A percentile compares a stretch with the other conserved stretches of the same genome.
phyloP scores from a whole-genome alignment of 2,329 filamentous ascomycete species.

The Paracamarosporium sp. region DNA sequence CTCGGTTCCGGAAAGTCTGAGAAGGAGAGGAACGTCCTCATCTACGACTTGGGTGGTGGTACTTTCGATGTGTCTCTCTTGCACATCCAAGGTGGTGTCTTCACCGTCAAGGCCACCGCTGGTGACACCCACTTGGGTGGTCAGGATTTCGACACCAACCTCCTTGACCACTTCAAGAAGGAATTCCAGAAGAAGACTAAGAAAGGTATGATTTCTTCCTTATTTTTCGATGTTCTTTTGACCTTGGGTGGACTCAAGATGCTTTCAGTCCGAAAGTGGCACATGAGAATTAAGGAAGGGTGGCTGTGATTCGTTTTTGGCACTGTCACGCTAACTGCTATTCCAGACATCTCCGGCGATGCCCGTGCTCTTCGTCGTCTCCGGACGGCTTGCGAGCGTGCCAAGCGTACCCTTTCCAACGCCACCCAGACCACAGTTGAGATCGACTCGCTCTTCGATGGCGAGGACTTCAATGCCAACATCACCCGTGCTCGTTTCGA shows the following conservation, averaged over 20 bases:
- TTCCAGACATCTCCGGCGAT: constrained; percentile 72
- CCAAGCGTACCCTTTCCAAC: constrained; percentile 98
- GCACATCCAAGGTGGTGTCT: constrained; percentile 98
- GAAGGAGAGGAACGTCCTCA: constrained; percentile 98
- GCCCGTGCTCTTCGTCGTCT: constrained; percentile 93
- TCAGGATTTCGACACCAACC: constrained; percentile 94
- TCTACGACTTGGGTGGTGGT: constrained; percentile 99
- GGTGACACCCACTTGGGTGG: constrained; percentile 66
- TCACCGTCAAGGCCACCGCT: constrained; percentile 97
- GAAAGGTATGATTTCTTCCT: constrained; percentile 29
- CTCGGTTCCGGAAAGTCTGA: constrained; percentile 92
- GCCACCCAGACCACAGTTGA: constrained; percentile 97
- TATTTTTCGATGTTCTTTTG: too few relatives aligned
- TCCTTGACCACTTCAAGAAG: constrained; percentile 96
- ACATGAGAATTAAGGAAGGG: background rate
- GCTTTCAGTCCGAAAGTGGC: too few relatives aligned
- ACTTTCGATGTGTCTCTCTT: constrained; percentile 99
- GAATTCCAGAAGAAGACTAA: constrained; percentile 81
- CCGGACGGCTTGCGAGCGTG: constrained; percentile 97
- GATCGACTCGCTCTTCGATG: constrained; percentile 98
- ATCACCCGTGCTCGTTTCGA: constrained; percentile 99
- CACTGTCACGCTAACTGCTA: constrained; percentile 39
- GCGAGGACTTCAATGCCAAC: constrained; percentile 95
- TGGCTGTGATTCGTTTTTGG: too few relatives aligned
- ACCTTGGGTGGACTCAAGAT: too few relatives aligned